Percentiles rank a stretch among this genome's conserved stretches.
phyloP scores from a whole-genome alignment of 169 alveolate genomes.

The Eimeria maxima region DNA sequence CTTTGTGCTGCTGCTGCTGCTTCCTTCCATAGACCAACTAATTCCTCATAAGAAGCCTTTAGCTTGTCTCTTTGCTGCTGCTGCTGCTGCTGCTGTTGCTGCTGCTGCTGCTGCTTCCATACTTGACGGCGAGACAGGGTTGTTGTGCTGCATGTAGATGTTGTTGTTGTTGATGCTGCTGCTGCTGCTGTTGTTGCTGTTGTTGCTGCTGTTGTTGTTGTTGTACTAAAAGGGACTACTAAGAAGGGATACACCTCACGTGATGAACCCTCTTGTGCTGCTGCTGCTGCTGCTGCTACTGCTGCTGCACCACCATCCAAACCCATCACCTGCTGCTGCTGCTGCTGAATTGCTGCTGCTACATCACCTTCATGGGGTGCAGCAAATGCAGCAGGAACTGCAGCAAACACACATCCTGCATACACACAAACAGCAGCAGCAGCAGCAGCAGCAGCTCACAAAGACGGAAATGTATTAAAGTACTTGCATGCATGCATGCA shows the following conservation, averaged over 20 bases:
- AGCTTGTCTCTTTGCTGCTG: neutral
- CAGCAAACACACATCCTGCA: too few species aligned
- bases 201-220: neutral
- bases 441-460: too few species aligned
- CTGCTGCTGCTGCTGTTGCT: conserved; percentile 27
- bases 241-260: neutral
- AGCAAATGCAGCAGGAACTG: too few species aligned
- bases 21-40: neutral
- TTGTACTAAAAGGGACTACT: too few species aligned
- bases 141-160: too few species aligned
- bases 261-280: neutral
- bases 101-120: neutral
- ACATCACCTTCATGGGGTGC: neutral
- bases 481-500: too few species aligned
- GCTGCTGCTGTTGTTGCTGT: neutral
- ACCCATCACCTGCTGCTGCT: neutral
- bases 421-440: too few species aligned
- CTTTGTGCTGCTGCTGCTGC: neutral
- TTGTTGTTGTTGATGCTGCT: too few species aligned
- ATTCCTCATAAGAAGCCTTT: neutral
- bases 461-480: too few species aligned
- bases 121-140: neutral
- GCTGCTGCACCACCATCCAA: too few species aligned
- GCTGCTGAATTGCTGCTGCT: conserved; percentile 25
- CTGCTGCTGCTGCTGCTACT: too few species aligned